Conservation (phyloP, 2,329 filamentous ascomycete genomes). For the Colletotrichum caudatum region DNA sequence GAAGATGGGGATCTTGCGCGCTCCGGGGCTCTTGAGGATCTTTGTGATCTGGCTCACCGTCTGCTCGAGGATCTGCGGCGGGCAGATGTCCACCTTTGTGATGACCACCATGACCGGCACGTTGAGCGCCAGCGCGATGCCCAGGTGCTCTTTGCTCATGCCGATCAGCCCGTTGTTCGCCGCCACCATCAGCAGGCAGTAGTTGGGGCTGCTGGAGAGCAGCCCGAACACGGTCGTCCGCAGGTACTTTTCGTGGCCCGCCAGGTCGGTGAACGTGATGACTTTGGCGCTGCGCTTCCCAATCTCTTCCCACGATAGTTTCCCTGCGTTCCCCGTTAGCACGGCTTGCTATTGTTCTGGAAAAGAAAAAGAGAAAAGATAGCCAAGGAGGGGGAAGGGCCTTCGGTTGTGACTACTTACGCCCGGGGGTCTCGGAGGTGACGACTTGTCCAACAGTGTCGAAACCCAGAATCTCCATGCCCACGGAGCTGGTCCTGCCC, state of each 20-base stretch:
- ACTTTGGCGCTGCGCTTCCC: slow-evolving; percentile 95
- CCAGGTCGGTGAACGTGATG: slow-evolving; percentile 94
- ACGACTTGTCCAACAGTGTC: slow-evolving; percentile 88
- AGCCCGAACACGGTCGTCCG: slow-evolving; percentile 97
- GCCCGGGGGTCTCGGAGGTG: slow-evolving; percentile 82
- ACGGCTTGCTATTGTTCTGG: slow-evolving; percentile 21
- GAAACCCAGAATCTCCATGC: slow-evolving; percentile 99
- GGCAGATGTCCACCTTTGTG: slow-evolving; percentile 98
- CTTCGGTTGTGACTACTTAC: slow-evolving; percentile 62
- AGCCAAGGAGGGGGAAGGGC: background rate
- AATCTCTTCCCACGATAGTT: slow-evolving; percentile 96
- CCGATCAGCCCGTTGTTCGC: slow-evolving; percentile 97
- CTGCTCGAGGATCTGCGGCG: slow-evolving; percentile 92
- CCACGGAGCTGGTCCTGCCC: slow-evolving; percentile 93
- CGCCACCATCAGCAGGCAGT: slow-evolving; percentile 97
- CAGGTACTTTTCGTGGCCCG: slow-evolving; percentile 94
- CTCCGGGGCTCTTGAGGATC: slow-evolving; percentile 93
- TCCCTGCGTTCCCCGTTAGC: slow-evolving; percentile 52
- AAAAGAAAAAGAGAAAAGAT: background rate
- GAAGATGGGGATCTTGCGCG: slow-evolving; percentile 94
- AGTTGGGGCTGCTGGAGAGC: slow-evolving; percentile 94
- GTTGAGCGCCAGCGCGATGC: slow-evolving; percentile 92
- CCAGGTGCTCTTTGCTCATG: slow-evolving; percentile 98
- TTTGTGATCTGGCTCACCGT: slow-evolving; percentile 92
- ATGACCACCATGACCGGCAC: slow-evolving; percentile 98